These are phyloP conservation scores for Voacanga thouarsii DNA, from an alignment of 257 asterid genomes.

Conservation along the genomic window DNA sequence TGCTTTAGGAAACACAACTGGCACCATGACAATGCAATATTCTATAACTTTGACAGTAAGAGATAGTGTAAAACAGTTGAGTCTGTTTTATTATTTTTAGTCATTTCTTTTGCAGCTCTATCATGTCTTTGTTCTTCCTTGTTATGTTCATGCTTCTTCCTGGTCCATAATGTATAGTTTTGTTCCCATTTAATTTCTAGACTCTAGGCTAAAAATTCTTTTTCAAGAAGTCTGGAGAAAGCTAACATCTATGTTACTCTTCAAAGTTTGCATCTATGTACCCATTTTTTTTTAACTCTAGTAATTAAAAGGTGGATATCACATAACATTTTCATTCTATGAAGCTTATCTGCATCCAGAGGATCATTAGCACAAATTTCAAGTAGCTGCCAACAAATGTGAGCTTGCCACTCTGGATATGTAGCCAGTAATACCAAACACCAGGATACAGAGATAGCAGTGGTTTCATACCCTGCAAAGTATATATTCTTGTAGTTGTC, in stretches of 20 bases:
- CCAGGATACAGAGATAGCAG: constrained; percentile 69
- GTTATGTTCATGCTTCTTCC: not conserved
- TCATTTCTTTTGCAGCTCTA: not conserved
- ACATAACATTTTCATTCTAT: constrained; percentile 60
- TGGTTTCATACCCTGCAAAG: constrained; percentile 72
- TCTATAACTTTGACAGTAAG: too few species aligned
- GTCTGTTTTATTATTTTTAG: not conserved
- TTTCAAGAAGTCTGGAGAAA: not conserved
- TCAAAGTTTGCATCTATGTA: not conserved
- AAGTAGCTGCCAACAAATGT: constrained; percentile 62
- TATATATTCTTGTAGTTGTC: constrained; percentile 75
- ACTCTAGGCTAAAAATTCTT: not conserved
- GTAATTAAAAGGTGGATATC: not conserved
- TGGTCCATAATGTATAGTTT: not conserved
- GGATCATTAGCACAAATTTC: constrained; percentile 43
- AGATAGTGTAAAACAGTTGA: not conserved
- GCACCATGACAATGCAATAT: not conserved
- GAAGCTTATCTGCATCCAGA: constrained; percentile 52
- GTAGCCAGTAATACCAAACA: constrained; percentile 68
- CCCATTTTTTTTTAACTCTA: not conserved
- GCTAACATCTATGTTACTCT: not conserved
- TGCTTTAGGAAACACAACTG: too few species aligned
- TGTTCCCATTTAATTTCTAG: not conserved
- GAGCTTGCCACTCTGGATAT: constrained; percentile 77
- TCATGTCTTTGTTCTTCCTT: not conserved